Percentiles rank a stretch among this genome's conserved stretches.
Conservation (phyloP, 2,329 filamentous ascomycete genomes). For the Aspergillus sp. region DNA sequence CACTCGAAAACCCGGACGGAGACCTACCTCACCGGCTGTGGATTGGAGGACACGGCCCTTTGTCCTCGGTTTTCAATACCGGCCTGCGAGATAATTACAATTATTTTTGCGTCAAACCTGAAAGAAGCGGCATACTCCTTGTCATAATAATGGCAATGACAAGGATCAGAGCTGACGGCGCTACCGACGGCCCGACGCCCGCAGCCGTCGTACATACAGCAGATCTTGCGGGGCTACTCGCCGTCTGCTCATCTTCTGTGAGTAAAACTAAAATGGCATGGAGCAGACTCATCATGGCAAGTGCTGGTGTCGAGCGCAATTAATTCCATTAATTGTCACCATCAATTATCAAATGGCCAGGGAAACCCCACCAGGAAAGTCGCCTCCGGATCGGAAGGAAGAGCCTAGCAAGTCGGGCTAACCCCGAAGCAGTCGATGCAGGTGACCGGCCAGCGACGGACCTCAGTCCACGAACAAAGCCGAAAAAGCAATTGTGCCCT, state of each 20-base stretch:
- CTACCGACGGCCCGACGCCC: conserved; percentile 27
- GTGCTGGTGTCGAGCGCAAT: no score
- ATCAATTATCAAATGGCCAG: neutral
- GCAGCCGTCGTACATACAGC: conserved; percentile 26
- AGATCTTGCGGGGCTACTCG: conserved; percentile 23
- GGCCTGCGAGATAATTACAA: no score
- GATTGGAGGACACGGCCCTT: neutral
- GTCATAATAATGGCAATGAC: neutral
- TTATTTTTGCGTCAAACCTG: neutral
- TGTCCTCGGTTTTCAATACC: neutral
- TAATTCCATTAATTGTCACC: neutral
- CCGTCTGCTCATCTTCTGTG: no score
- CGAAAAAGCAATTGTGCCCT: neutral
- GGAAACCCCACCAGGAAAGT: neutral
- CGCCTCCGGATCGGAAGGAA: neutral
- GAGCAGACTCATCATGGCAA: no score
- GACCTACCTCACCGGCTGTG: neutral
- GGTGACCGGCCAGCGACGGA: neutral
- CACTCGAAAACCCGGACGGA: neutral
- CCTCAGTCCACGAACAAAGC: neutral
- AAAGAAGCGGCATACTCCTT: neutral
- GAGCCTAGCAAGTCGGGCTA: neutral
- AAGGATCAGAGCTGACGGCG: conserved; percentile 12
- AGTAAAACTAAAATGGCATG: no score
- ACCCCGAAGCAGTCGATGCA: conserved; percentile 3